Conservation (phyloP, 306 rosid genomes). For the Rosa persica region DNA sequence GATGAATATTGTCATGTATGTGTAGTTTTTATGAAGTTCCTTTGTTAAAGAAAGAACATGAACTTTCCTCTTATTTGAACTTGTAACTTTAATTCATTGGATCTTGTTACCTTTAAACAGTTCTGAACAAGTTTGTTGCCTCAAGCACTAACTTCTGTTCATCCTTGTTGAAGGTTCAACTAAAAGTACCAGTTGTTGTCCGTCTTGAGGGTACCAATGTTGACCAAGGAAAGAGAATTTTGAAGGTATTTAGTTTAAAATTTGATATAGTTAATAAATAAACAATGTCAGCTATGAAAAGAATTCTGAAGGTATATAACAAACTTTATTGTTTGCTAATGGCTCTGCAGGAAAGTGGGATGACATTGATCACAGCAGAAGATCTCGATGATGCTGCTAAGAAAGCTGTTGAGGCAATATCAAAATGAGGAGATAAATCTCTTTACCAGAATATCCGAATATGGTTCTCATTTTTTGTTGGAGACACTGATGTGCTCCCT, state of each 20-base stretch:
- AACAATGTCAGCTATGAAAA: slow-evolving; percentile 18
- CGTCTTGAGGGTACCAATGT: slow-evolving; percentile 99
- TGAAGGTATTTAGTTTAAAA: slow-evolving; percentile 46
- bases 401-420: slow-evolving; percentile 82
- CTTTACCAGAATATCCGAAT: slow-evolving; percentile 23
- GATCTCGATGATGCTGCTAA: slow-evolving; percentile 98
- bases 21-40: not conserved
- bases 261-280: not conserved
- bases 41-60: not conserved
- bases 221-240: slow-evolving; percentile 87
- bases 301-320: slow-evolving; percentile 30
- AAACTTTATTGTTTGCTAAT: slow-evolving; percentile 19
- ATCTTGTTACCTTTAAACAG: not conserved
- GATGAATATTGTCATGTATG: not conserved
- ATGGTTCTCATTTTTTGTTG: slow-evolving; percentile 27
- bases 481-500: slow-evolving; percentile 16
- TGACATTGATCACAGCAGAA: slow-evolving; percentile 88
- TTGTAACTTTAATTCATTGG: not conserved
- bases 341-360: slow-evolving; percentile 81
- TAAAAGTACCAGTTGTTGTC: slow-evolving; percentile 92
- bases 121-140: not conserved
- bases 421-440: slow-evolving; percentile 43
- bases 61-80: not conserved
- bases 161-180: slow-evolving; percentile 54
- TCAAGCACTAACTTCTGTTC: slow-evolving; percentile 24